phyloP scores from a whole-genome alignment of 805 yeast species.

The Saccharomycopsis microspora region DNA sequence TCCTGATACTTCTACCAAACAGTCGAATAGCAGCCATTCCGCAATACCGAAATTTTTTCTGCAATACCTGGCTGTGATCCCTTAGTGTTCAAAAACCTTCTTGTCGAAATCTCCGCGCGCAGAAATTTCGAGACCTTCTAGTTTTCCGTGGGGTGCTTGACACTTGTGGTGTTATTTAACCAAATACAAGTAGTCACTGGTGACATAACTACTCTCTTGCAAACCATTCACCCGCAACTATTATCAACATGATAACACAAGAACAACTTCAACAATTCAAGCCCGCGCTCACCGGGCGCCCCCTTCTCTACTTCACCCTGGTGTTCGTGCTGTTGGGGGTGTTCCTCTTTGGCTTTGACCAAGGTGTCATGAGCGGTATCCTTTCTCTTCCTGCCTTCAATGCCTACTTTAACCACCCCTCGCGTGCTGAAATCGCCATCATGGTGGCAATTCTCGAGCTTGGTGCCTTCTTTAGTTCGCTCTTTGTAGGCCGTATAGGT shows the following conservation, averaged over 20 bases:
- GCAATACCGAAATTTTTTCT: too few relatives aligned
- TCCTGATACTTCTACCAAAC: too few relatives aligned
- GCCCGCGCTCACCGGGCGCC: conserved; percentile 15
- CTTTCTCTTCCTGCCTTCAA: conserved; percentile 62
- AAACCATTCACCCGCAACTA: too few relatives aligned
- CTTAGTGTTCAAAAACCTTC: too few relatives aligned
- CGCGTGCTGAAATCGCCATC: conserved; percentile 66
- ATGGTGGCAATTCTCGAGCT: conserved; percentile 83
- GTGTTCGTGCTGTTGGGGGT: conserved; percentile 34
- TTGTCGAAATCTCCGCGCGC: too few relatives aligned
- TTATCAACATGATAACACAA: conserved; percentile 4
- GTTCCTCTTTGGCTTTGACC: conserved; percentile 70
- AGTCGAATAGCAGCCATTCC: too few relatives aligned
- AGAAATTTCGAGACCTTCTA: too few relatives aligned
- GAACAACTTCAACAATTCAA: conserved; percentile 8
- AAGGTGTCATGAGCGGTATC: conserved; percentile 87
- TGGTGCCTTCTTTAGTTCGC: conserved; percentile 74
- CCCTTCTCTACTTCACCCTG: conserved; percentile 26
- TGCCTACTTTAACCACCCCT: conserved; percentile 61
- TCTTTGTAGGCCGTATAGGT: conserved; percentile 67
- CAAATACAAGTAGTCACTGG: too few relatives aligned
- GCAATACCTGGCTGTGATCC: too few relatives aligned
- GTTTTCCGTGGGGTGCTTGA: too few relatives aligned
- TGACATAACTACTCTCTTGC: too few relatives aligned
- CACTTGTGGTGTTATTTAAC: too few relatives aligned